Evolutionary conservation across 495 filamentous ascomycete genomes (phyloP), one percentile per base, ranked within the genome.

Genomic region (Cercophora newfieldiana): DNA sequence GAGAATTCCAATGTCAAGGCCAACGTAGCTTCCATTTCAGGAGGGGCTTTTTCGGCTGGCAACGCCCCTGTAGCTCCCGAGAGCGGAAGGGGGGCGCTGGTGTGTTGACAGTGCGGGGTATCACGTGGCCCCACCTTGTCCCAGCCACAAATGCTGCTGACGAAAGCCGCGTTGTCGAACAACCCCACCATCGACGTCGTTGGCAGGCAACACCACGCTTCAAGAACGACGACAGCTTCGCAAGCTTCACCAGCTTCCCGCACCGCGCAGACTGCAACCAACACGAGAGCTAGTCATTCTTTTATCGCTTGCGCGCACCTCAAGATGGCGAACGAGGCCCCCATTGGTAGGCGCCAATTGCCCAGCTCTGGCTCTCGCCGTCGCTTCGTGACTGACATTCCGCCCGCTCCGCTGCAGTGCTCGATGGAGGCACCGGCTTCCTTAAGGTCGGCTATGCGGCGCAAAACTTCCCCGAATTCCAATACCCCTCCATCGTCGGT

Each of bases 361-460:
- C 30, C 51, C 5, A 59, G 10, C 22, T 19, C 8, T 50, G 3
- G 37, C 7, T 29, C 4, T 25, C 0, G 26, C 29, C 25, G 12
- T 47, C 28, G 26, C 1, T 24, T n/a, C 56, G 7, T 31, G 3
- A 59, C 61, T 68, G 44, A 66, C 65, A 54, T 24, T 70, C 74
- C 60, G 63, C 79, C 25, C 66, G 71, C 30, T 24, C 28, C 21
- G 0, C 54, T 75, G 1, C 61, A 98, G 95, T 99, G 75, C 94
- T 99, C 86, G 95, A 99, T 87, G 96, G 96, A 87, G 95, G 95
- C 81, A 99, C 95, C 74, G 95, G 95, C 78, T 99, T 98, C 87
- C 90, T 98, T 78, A 99, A 99, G 82, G 95, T 97, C 80, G 95
- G 95, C 77, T 98, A 97, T 85, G 96, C 95, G 66, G 93, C 87